Base-by-base conservation (phyloP, 805 yeast species). In the Diddensiella santjacobensis region DNA sequence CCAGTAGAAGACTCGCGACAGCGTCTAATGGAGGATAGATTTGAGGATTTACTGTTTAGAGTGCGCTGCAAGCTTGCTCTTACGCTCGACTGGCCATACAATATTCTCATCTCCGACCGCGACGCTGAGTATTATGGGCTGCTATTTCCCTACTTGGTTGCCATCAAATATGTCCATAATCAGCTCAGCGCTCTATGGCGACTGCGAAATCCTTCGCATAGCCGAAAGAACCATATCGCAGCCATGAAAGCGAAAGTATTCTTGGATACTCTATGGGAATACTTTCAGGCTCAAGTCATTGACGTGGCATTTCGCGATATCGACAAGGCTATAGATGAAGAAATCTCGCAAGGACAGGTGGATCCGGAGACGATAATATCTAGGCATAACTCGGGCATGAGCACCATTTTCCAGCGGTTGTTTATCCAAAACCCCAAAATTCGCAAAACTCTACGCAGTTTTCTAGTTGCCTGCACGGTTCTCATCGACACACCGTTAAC, bases 61-160 rank as follows among this genome's bases (percentile, higher is more conserved):
- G 26, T 47, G 23, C 45, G 53, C 22, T 47, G 50, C 39, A 38
- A 35, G 30, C 45, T 58, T 20, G 8, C 18, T 3, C 33, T 57
- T 24, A 33, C 42, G 3, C 46, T 57, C 17, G 44, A 54, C n/a
- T 58, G 61, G 60, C 62, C 61, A 3, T 48, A 45, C n/a, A 44
- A 46, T 13, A 50, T 57, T n/a, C 40, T 58, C 22, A 42, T 51
- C 4, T 41, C 53, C 4, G 38, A 36, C 6, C 22, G 37, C 3
- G 48, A 44, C 18, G 2, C 40, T 40, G 31, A 35, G 22, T 5
- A 47, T 31, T 42, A 57, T 35, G 42, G 48, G 11, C 23, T 40
- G 19, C 8, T 42, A 20, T 47, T 53, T 41, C 24, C 52, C 18
- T 55, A 41, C 44, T 42, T 54, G 39, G 33, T 37, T 15, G 44